phyloP scores from a whole-genome alignment of 768 basidiomycete species.

The Boletellus ananas region DNA sequence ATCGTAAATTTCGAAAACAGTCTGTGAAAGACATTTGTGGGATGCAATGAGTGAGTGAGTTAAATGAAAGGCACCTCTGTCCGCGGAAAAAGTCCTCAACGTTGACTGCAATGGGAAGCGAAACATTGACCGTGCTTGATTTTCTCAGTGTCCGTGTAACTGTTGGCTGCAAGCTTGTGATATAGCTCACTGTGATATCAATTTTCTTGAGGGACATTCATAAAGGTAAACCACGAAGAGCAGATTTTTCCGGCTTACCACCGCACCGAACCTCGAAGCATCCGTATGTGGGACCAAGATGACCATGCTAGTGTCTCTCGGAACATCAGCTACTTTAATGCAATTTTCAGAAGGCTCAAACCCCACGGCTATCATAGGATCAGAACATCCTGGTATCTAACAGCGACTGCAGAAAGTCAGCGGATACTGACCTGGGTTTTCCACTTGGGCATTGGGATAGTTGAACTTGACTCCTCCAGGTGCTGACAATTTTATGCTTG shows the following conservation, averaged over 20 bases:
- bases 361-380: conserved; percentile 16
- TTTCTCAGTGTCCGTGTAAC: conserved; percentile 52
- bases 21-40: conserved; percentile 38
- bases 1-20: conserved; percentile 89
- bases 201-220: conserved; percentile 53
- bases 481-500: conserved; percentile 50
- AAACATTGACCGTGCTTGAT: conserved; percentile 55
- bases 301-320: conserved; percentile 42
- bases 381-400: conserved; percentile 1
- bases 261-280: conserved; percentile 52
- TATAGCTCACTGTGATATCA: conserved; percentile 63
- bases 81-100: conserved; percentile 97
- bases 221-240: background rate
- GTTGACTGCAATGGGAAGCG: conserved; percentile 85
- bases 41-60: background rate
- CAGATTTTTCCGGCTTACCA: conserved; percentile 44
- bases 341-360: conserved; percentile 41
- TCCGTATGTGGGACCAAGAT: conserved; percentile 66
- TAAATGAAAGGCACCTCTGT: conserved; percentile 47
- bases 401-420: conserved; percentile 9
- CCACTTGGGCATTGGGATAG: conserved; percentile 39
- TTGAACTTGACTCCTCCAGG: conserved; percentile 51
- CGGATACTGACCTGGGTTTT: conserved; percentile 30
- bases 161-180: conserved; percentile 49
- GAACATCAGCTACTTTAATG: conserved; percentile 47